Base-by-base conservation (phyloP, 129 eudicot species). In the Dittrichia graveolens region DNA sequence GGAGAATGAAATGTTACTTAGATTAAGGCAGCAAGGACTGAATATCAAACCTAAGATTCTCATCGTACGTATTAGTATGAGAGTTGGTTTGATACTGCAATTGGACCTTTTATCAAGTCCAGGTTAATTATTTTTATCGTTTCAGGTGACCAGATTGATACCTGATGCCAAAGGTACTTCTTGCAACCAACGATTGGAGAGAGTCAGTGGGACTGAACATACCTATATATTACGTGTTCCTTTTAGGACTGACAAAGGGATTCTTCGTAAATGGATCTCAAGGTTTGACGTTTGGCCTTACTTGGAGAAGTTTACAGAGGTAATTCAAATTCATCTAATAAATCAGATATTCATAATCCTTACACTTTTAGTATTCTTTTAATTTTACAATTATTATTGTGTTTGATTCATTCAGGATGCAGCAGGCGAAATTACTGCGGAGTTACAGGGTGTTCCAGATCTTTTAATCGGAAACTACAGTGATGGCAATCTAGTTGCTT, bases 271-370 rank as follows among this genome's bases (percentile, higher is more conserved):
- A 82, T 95, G 99, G 99, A 86, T 95, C 67, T 95, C 99, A 61
- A 88, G 99, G 75, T 95, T 90, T 58, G 99, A 95, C 68, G 81
- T 95, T 15, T 95, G 99, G 99, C 99, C 99, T 46, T 95, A 95
- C 58, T 67, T 95, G 65, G 99, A 95, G 83, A 73, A 73, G 24
- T 95, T 86, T 78, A 53, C 99, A 2, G 86, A 83, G 99, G 99
- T 90, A 79, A 82, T 14, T 15, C 15, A 14, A 55, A 24, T 24
- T 24, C 31, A 24, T 41, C 43, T 34, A 19, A 14, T 12, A 3
- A 47, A 42, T 39, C 5, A 7, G 18, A 44, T 43, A 49, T 0
- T 4, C 38, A 8, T 35, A 38, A 5, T 15, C 14, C 11, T 41
- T 66, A 13, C 15, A 6, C 38, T 4, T 15, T 58, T 5, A 58